Evolutionary conservation across 331 rosid species (phyloP).

Genomic region (Quercus lobata): DNA sequence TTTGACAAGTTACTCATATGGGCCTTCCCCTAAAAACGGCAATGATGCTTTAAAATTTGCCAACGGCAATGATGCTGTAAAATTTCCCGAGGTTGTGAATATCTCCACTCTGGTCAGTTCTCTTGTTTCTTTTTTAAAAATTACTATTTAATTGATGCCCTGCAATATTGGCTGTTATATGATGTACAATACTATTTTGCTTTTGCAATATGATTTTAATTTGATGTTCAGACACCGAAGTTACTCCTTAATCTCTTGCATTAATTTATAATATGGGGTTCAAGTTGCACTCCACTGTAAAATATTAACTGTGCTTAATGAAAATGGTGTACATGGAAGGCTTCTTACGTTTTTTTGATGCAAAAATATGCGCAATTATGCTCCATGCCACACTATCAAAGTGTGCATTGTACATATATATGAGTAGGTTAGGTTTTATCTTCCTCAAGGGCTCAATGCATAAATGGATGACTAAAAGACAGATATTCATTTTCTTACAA

Average conservation of each 20-base stretch:
- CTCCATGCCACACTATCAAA: neutral
- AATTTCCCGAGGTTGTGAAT: constrained; percentile 14
- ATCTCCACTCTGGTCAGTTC: constrained; percentile 51
- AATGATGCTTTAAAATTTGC: constrained; percentile 23
- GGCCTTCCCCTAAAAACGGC: constrained; percentile 13
- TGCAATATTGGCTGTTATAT: neutral
- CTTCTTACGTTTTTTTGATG: too few species aligned
- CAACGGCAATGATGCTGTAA: constrained; percentile 19
- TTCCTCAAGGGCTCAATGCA: too few species aligned
- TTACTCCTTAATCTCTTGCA: neutral
- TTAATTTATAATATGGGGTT: neutral
- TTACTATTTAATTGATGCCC: neutral
- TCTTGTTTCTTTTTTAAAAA: neutral
- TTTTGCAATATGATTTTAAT: neutral
- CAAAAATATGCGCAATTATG: neutral
- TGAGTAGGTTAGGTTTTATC: neutral
- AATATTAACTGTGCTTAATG: neutral
- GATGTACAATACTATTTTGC: neutral
- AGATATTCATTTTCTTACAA: neutral
- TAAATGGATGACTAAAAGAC: neutral
- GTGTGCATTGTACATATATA: neutral
- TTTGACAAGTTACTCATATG: constrained; percentile 32
- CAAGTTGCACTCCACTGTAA: neutral
- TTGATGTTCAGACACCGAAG: neutral
- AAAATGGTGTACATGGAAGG: too few species aligned